These are phyloP conservation scores for Corchorus capsularis DNA, from an alignment of 345 rosid genomes.

Conservation along the genomic window DNA sequence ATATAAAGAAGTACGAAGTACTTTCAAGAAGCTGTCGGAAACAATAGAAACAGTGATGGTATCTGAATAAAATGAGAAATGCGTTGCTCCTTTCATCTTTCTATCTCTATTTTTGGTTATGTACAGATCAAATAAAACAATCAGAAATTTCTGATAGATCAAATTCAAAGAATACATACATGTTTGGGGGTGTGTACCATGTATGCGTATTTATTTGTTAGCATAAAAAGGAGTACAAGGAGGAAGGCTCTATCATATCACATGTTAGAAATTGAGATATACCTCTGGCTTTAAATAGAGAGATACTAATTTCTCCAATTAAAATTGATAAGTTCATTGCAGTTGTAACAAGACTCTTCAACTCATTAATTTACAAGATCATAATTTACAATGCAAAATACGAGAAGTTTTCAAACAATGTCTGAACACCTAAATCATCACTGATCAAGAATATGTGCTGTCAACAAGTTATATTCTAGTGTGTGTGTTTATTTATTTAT, in stretches of 20 bases:
- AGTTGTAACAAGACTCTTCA: not conserved
- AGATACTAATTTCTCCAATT: not conserved
- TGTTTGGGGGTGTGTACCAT: not conserved
- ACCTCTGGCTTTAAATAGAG: not conserved
- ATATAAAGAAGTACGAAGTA: too few relatives aligned
- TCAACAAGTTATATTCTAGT: not conserved
- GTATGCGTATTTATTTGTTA: not conserved
- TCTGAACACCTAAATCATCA: not conserved
- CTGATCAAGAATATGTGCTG: not conserved
- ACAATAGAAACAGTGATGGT: too few relatives aligned
- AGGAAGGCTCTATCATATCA: not conserved
- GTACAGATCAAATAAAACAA: too few relatives aligned
- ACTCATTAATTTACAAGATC: not conserved
- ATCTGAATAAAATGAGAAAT: too few relatives aligned
- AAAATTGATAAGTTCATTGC: not conserved
- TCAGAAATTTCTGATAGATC: not conserved
- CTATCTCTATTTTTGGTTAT: too few relatives aligned
- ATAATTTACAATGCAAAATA: not conserved
- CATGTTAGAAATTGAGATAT: not conserved
- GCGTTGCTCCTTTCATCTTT: too few relatives aligned
- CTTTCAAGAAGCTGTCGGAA: too few relatives aligned
- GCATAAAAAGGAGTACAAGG: not conserved
- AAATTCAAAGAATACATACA: not conserved
- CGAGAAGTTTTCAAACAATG: not conserved
- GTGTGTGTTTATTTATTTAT: too few relatives aligned